Evolutionary conservation across 1,284 basidiomycete genomes (phyloP).

Genomic region (Marasmius sp.): DNA sequence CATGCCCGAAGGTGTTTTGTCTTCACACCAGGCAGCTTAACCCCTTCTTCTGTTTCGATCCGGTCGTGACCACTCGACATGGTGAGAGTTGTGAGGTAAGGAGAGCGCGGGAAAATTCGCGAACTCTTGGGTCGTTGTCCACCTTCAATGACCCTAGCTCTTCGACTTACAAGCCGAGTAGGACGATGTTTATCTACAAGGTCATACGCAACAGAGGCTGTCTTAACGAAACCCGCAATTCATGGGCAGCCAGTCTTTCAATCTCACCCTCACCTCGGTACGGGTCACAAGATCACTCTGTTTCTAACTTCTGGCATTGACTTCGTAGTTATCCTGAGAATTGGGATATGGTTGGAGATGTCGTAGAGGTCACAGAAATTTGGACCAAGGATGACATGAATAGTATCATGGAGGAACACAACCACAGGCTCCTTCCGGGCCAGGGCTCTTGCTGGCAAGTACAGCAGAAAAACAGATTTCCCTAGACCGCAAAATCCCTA

Average conservation of each 20-base stretch:
- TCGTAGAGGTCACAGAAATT: too few relatives aligned
- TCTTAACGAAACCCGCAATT: constrained; percentile 54
- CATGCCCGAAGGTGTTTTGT: constrained; percentile 81
- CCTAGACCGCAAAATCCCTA: too few relatives aligned
- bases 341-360: too few relatives aligned
- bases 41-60: not conserved
- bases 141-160: not conserved
- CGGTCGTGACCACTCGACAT: not conserved
- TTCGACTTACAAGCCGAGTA: not conserved
- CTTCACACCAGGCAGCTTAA: constrained; percentile 9
- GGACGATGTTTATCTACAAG: constrained; percentile 8
- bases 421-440: too few relatives aligned
- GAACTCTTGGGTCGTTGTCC: not conserved
- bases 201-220: constrained; percentile 36
- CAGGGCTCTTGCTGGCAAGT: too few relatives aligned
- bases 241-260: constrained; percentile 90
- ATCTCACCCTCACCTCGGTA: too few relatives aligned
- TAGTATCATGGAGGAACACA: too few relatives aligned
- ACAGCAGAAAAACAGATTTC: too few relatives aligned
- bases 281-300: constrained; percentile 7
- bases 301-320: constrained; percentile 9
- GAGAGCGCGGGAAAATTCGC: not conserved
- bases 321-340: constrained; percentile 32
- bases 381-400: too few relatives aligned
- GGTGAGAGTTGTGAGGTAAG: not conserved